Evolutionary conservation across 768 basidiomycete genomes (phyloP).

Genomic region (Suillus brevipes): DNA sequence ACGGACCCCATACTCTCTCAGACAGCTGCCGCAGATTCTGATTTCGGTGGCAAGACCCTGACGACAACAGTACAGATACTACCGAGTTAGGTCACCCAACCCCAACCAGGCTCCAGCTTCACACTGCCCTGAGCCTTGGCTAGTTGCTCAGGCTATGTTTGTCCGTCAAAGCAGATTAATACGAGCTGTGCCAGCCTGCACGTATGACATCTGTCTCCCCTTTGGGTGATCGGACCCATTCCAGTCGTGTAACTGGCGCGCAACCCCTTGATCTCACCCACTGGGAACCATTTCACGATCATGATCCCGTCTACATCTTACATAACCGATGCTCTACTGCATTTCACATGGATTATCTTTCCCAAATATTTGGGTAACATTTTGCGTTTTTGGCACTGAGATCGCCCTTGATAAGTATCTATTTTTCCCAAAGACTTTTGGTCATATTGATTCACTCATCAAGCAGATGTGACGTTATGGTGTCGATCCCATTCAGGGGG

Average conservation of each 20-base stretch:
- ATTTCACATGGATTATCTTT: not conserved
- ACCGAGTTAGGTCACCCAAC: not conserved
- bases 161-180: slow-evolving; percentile 26
- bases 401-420: not conserved
- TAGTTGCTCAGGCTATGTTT: slow-evolving; percentile 6
- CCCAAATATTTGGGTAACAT: not conserved
- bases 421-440: not conserved
- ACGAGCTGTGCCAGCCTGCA: slow-evolving; percentile 37
- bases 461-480: not conserved
- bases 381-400: not conserved
- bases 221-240: slow-evolving; percentile 11
- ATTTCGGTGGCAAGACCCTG: slow-evolving; percentile 15
- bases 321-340: not conserved
- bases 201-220: slow-evolving; percentile 27
- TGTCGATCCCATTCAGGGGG: not conserved
- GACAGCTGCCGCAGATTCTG: slow-evolving; percentile 32
- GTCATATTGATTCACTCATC: not conserved
- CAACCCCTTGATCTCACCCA: not conserved
- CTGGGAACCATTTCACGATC: not conserved
- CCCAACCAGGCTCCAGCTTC: slow-evolving; percentile 1
- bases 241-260: not conserved
- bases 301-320: not conserved
- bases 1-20: slow-evolving; percentile 60
- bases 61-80: slow-evolving; percentile 1
- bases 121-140: slow-evolving; percentile 7